Percentiles rank a stretch among this genome's conserved stretches.
Evolutionary conservation across 345 rosid genomes (phyloP).

Genomic region (Excoecaria cochinchinensis): DNA sequence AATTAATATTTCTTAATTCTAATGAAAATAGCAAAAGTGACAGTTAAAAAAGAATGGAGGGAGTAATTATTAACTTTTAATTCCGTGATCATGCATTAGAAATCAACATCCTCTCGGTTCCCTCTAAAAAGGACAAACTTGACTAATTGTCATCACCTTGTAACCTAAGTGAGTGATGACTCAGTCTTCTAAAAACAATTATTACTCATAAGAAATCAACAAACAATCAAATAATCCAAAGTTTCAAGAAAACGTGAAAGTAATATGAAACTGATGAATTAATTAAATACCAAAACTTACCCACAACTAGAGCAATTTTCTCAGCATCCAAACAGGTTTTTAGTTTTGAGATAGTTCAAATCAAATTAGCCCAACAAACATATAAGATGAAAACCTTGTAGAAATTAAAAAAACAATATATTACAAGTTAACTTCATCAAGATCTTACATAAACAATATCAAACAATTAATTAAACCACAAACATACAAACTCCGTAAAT

Average conservation of each 20-base stretch:
- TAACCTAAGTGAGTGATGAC: not conserved
- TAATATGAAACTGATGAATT: not conserved
- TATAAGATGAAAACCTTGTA: too few relatives aligned
- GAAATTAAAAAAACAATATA: too few relatives aligned
- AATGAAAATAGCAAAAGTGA: too few relatives aligned
- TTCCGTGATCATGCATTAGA: too few relatives aligned
- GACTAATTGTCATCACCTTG: not conserved
- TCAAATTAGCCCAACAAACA: too few relatives aligned
- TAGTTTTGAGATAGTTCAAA: too few relatives aligned
- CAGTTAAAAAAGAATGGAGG: too few relatives aligned
- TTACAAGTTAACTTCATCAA: too few relatives aligned
- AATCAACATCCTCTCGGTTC: too few relatives aligned
- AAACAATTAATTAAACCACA: slow-evolving; percentile 17
- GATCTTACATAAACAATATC: not conserved
- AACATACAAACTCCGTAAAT: not conserved
- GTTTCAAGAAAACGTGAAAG: not conserved
- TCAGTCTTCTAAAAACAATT: not conserved
- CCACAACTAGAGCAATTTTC: not conserved
- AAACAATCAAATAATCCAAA: not conserved
- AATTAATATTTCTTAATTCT: too few relatives aligned
- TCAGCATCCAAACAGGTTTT: slow-evolving; percentile 3
- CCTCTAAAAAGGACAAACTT: slow-evolving; percentile 4
- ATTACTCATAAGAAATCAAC: not conserved
- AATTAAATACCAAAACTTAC: not conserved
- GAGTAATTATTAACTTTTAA: too few relatives aligned